These are phyloP conservation scores for Strobilomyces dryophilus DNA, from an alignment of 768 basidiomycete genomes.

Conservation along the genomic window DNA sequence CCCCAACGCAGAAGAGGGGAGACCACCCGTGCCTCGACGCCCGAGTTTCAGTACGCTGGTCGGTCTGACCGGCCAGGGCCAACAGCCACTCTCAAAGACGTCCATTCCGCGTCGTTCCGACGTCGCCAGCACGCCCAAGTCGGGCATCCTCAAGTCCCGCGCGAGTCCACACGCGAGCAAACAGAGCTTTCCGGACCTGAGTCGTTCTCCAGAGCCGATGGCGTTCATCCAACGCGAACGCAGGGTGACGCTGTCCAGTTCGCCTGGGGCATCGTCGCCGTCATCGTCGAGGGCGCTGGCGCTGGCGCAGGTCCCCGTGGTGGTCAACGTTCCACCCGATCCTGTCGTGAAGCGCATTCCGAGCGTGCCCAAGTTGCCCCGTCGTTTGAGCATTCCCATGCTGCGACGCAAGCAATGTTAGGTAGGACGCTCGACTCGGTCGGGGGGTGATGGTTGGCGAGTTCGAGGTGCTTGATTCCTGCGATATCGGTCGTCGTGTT, in stretches of 20 bases:
- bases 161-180: slow-evolving; percentile 1
- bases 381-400: slow-evolving; percentile 27
- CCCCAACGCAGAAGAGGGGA: background rate
- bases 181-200: slow-evolving; percentile 1
- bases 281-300: background rate
- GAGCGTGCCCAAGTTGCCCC: slow-evolving; percentile 24
- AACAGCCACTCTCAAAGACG: slow-evolving; percentile 1
- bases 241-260: slow-evolving; percentile 19
- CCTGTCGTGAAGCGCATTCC: slow-evolving; percentile 11
- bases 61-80: background rate
- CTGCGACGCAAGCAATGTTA: slow-evolving; percentile 27
- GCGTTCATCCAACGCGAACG: slow-evolving; percentile 10
- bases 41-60: slow-evolving; percentile 12
- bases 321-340: background rate
- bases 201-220: background rate
- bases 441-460: background rate
- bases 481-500: too few species aligned
- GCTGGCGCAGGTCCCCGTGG: background rate
- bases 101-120: slow-evolving; percentile 3
- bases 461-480: background rate
- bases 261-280: slow-evolving; percentile 5
- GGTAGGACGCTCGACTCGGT: background rate
- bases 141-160: slow-evolving; percentile 16
- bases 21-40: slow-evolving; percentile 6
- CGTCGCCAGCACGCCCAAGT: slow-evolving; percentile 4